Base-by-base conservation (phyloP, 768 basidiomycete genomes). In the Pisolithus orientalis region DNA sequence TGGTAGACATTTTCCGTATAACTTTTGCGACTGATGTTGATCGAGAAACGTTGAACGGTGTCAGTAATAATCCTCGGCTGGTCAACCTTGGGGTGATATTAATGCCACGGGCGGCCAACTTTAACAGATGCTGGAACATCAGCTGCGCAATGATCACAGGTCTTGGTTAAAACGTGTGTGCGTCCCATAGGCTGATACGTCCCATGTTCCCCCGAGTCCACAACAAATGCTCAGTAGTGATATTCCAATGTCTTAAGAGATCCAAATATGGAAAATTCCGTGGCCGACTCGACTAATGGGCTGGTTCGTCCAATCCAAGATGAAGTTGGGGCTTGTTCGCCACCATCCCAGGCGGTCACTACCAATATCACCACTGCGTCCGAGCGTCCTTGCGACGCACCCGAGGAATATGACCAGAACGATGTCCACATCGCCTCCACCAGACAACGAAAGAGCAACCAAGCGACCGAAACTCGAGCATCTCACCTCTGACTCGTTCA, bases 401-500 rank as follows among this genome's bases (percentile, higher is more conserved):
- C 39, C 48, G 2, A 52, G 47, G 52, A 45, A 37, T 34, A 83
- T 85, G 82, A 72, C 76, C 40, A 73, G 79, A 60, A 82, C 75
- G 1, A 71, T 66, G 29, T 80, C 82, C 17, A 74, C 75, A 16
- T 66, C 76, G 6, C 72, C 75, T 6, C 65, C 78, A n/a, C 59
- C 60, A 28, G 61, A 63, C 14, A 50, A 57, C 37, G 59, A 56
- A 44, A 66, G 66, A 27, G 66, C 72, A 10, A 28, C 71, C 0
- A 89, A 89, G 63, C 78, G 82, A 7, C 70, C 73, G 39, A 80
- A 74, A 59, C 59, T 80, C 8, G 80, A 78, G 14, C 79, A 82
- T 57, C 75, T 90, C 16, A 84, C 84, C 0, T 63, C 75, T 1
- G 82, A 84, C 28, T 84, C 91, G 57, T 99, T 93, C 73, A 85